These are phyloP conservation scores for Wickerhamiella azymoides DNA, from an alignment of 805 yeast genomes.

Conservation along the genomic window DNA sequence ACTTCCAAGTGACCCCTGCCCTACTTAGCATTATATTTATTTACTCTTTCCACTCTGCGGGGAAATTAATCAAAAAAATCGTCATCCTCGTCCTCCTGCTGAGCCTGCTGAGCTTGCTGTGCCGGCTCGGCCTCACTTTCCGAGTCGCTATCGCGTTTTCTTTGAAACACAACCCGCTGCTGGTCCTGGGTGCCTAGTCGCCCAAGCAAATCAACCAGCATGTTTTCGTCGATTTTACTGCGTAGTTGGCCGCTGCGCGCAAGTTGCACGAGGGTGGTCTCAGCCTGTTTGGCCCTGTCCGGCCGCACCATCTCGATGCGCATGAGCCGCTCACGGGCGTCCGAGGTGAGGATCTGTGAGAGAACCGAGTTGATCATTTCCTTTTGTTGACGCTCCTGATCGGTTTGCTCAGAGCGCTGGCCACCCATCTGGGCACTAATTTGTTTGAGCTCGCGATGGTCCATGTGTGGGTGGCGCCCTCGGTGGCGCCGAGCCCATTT, in stretches of 20 bases:
- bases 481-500: too few species aligned
- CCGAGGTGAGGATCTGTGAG: slow-evolving; percentile 61
- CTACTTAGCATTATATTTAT: background rate
- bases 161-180: slow-evolving; percentile 12
- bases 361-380: slow-evolving; percentile 32
- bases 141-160: slow-evolving; percentile 34
- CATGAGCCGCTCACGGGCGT: slow-evolving; percentile 76
- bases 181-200: slow-evolving; percentile 52
- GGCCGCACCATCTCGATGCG: slow-evolving; percentile 82
- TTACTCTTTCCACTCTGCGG: background rate
- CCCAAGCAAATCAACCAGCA: slow-evolving; percentile 69
- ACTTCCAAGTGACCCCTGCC: too few species aligned
- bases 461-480: slow-evolving; percentile 5
- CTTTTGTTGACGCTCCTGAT: slow-evolving; percentile 19
- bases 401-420: slow-evolving; percentile 30
- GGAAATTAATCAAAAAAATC: slow-evolving; percentile 32
- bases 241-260: slow-evolving; percentile 64
- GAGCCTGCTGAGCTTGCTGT: background rate
- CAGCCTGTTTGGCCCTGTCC: slow-evolving; percentile 82
- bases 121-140: slow-evolving; percentile 1
- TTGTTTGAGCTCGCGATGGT: slow-evolving; percentile 53
- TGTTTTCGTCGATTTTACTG: slow-evolving; percentile 64
- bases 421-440: slow-evolving; percentile 85
- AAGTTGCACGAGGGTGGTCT: slow-evolving; percentile 57
- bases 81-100: slow-evolving; percentile 23